Evolutionary conservation across 495 filamentous ascomycete species (phyloP).

Genomic region (Neurospora sp.): DNA sequence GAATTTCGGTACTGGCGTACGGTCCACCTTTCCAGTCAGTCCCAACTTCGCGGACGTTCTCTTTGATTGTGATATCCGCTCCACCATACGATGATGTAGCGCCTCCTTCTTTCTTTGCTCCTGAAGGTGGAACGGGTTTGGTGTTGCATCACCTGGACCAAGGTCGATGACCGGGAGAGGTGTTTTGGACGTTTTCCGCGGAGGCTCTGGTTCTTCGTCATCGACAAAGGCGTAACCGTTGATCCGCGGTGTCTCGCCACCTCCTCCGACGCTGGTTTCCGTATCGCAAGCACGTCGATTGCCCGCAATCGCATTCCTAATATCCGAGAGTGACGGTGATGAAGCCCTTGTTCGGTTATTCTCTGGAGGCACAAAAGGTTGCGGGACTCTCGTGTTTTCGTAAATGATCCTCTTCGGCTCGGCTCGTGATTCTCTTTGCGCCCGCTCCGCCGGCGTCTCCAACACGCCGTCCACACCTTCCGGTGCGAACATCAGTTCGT

Average conservation of each 20-base stretch:
- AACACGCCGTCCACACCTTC: slow-evolving; percentile 57
- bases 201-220: slow-evolving; percentile 48
- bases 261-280: slow-evolving; percentile 51
- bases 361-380: slow-evolving; percentile 19
- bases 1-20: slow-evolving; percentile 60
- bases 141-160: slow-evolving; percentile 49
- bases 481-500: slow-evolving; percentile 82
- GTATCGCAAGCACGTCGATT: slow-evolving; percentile 52
- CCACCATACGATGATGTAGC: slow-evolving; percentile 85
- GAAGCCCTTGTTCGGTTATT: slow-evolving; percentile 38
- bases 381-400: slow-evolving; percentile 68
- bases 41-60: slow-evolving; percentile 39
- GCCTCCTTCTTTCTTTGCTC: slow-evolving; percentile 70
- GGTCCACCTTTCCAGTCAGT: slow-evolving; percentile 45
- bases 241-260: slow-evolving; percentile 75
- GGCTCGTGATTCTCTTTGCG: slow-evolving; percentile 61
- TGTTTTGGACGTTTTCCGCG: slow-evolving; percentile 1
- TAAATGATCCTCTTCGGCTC: slow-evolving; percentile 70
- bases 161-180: slow-evolving; percentile 34
- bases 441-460: slow-evolving; percentile 56
- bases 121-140: slow-evolving; percentile 74
- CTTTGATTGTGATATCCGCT: slow-evolving; percentile 66
- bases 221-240: slow-evolving; percentile 94
- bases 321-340: slow-evolving; percentile 75
- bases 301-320: slow-evolving; percentile 80